Conservation (phyloP, 495 filamentous ascomycete species). For the Margaritispora aquatica region DNA sequence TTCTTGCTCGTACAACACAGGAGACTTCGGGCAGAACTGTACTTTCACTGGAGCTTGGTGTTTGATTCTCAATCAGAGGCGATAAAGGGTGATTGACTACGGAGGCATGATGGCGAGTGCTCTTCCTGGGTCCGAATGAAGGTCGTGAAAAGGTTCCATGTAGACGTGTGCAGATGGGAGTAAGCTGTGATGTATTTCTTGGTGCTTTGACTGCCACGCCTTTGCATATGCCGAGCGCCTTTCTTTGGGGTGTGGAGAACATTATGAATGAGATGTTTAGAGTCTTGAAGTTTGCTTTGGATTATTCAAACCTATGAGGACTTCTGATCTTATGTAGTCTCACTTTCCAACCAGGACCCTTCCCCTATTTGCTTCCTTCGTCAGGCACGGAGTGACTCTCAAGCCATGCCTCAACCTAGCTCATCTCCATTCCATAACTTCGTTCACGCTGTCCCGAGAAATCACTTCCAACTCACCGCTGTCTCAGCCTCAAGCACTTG, state of each 20-base stretch:
- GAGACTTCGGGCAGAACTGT: slow-evolving; percentile 56
- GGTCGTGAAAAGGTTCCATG: neutral
- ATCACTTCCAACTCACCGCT: neutral
- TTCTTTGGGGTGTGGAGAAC: neutral
- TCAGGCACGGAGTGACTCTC: neutral
- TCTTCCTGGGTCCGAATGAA: neutral
- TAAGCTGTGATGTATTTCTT: neutral
- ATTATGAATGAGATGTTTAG: neutral
- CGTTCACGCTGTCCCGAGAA: neutral
- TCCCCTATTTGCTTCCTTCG: neutral
- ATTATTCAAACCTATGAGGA: neutral
- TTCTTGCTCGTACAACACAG: slow-evolving; percentile 77
- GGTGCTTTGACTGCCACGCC: neutral
- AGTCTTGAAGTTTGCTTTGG: neutral
- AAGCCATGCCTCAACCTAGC: neutral
- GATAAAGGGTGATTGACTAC: neutral
- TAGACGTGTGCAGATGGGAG: neutral
- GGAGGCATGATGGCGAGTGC: neutral
- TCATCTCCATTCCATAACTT: neutral
- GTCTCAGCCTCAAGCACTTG: neutral
- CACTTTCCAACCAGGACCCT: neutral
- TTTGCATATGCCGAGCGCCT: neutral
- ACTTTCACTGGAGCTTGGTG: neutral
- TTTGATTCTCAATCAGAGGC: neutral
- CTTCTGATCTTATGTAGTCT: neutral